Percentiles rank a stretch among this genome's conserved stretches.
Conservation (phyloP, 768 basidiomycete genomes). For the Mrakia hoshinonis region DNA sequence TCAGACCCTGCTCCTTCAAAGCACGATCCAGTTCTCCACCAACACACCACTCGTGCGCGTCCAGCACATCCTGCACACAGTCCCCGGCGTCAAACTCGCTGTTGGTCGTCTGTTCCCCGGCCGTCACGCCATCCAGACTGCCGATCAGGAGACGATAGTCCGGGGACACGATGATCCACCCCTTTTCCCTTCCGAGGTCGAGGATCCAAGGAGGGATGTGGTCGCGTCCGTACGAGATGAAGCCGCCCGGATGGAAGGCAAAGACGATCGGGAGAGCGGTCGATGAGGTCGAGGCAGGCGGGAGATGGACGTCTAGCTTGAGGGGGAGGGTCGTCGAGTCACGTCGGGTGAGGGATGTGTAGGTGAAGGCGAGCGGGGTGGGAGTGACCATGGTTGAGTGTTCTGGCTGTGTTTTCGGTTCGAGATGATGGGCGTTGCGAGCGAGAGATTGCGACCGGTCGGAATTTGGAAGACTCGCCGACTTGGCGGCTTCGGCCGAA, state of each 20-base stretch:
- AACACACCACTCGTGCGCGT: background rate
- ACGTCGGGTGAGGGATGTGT: background rate
- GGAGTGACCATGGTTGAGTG: background rate
- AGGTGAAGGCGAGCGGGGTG: background rate
- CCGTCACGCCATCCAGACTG: background rate
- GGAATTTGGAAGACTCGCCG: no score
- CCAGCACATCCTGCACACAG: background rate
- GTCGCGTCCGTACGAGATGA: background rate
- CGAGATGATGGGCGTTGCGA: background rate
- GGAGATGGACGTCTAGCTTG: constrained; percentile 1
- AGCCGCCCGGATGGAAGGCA: background rate
- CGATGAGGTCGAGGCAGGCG: background rate
- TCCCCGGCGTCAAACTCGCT: background rate
- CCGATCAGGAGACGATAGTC: background rate
- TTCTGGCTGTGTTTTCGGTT: no score
- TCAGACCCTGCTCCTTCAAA: background rate
- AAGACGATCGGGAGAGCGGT: background rate
- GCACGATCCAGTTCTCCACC: background rate
- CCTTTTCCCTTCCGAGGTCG: background rate
- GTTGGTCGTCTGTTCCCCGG: background rate
- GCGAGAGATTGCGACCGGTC: no score
- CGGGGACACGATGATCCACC: background rate
- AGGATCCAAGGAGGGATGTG: background rate
- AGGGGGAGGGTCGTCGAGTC: background rate
- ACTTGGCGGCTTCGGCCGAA: no score